phyloP scores from a whole-genome alignment of 495 filamentous ascomycete species.

The Saxophila tyrrhenica region DNA sequence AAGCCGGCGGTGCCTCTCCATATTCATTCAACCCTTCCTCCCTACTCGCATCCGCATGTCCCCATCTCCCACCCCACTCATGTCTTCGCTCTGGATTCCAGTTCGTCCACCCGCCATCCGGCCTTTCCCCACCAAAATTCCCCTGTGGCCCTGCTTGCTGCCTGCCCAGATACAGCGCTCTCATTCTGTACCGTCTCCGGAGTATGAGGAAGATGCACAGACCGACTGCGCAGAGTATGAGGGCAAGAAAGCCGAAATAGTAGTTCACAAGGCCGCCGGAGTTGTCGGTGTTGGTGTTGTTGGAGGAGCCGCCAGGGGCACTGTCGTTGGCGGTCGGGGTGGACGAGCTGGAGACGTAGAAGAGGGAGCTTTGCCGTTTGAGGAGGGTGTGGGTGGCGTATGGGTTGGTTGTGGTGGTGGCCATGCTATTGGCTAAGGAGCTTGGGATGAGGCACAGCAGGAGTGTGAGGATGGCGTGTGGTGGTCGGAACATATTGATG shows the following conservation, averaged over 20 bases:
- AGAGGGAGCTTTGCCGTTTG: not conserved
- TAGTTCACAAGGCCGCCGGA: conserved; percentile 24
- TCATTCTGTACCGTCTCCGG: conserved; percentile 16
- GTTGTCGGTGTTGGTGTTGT: not conserved
- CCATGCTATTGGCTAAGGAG: not conserved
- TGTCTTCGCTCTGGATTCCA: conserved; percentile 3
- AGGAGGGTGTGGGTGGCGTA: not conserved
- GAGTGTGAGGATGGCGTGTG: not conserved
- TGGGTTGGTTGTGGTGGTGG: not conserved
- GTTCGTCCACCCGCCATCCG: not conserved
- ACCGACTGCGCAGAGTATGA: conserved; percentile 22
- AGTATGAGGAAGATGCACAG: conserved; percentile 22
- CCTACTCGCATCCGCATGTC: conserved; percentile 15
- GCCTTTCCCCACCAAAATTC: not conserved
- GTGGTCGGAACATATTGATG: not conserved
- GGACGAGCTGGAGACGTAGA: not conserved
- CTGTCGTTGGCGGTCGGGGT: not conserved
- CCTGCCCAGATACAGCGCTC: not conserved
- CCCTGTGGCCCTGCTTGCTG: not conserved
- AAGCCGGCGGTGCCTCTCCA: conserved; percentile 35
- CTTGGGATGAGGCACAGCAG: not conserved
- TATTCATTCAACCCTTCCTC: conserved; percentile 35
- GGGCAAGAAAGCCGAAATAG: conserved; percentile 34
- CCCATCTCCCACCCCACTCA: conserved; percentile 25
- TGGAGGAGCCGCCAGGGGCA: conserved; percentile 1